Evolutionary conservation across 345 rosid genomes (phyloP).

Genomic region (Draba incana): DNA sequence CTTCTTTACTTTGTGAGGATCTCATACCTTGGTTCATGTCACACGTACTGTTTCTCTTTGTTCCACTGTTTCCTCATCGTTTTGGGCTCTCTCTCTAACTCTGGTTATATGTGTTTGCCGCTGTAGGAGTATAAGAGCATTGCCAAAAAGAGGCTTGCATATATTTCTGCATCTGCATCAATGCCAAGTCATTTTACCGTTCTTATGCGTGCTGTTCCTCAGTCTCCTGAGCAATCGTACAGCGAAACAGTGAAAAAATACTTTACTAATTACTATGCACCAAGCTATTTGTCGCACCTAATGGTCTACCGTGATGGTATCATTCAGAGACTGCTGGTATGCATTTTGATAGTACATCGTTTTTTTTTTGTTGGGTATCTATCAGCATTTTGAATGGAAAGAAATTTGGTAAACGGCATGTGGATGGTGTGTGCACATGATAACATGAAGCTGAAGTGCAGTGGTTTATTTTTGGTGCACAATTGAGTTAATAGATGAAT

Average conservation of each 20-base stretch:
- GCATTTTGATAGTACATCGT: conserved; percentile 14
- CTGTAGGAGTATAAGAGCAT: conserved; percentile 79
- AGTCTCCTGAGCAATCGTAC: conserved; percentile 63
- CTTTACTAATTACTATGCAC: conserved; percentile 69
- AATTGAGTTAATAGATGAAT: conserved; percentile 16
- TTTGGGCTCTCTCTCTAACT: conserved; percentile 18
- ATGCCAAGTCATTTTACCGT: conserved; percentile 83
- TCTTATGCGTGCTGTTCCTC: conserved; percentile 87
- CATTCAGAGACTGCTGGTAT: conserved; percentile 76
- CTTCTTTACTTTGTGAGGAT: conserved; percentile 89
- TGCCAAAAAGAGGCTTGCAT: conserved; percentile 70
- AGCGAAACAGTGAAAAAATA: conserved; percentile 65
- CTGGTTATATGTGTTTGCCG: conserved; percentile 21
- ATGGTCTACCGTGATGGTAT: conserved; percentile 69
- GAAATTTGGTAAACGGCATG: neutral
- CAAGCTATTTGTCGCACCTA: conserved; percentile 82
- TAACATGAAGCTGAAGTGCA: conserved; percentile 22
- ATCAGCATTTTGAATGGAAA: neutral
- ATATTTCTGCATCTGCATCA: conserved; percentile 54
- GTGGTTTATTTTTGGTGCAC: conserved; percentile 17
- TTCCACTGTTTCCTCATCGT: conserved; percentile 16
- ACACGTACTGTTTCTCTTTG: conserved; percentile 7
- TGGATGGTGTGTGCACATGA: conserved; percentile 22
- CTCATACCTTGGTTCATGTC: conserved; percentile 29
- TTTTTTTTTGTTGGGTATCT: conserved; percentile 1